Conservation (phyloP, 148 eudicot species). For the Silene conica region DNA sequence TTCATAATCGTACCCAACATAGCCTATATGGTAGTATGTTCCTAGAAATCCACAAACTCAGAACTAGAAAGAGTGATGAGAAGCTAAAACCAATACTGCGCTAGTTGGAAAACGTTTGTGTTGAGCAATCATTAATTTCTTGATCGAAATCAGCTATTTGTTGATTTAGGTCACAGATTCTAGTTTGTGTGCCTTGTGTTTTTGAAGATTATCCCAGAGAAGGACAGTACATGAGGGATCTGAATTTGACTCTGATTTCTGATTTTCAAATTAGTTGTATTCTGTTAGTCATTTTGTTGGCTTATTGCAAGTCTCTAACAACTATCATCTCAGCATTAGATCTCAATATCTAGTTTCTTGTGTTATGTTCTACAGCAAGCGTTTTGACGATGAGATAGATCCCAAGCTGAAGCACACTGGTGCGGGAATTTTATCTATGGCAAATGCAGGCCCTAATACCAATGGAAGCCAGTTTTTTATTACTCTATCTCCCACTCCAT, state of each 20-base stretch:
- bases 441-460: conserved; percentile 96
- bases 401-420: conserved; percentile 84
- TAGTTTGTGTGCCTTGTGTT: not conserved
- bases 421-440: conserved; percentile 94
- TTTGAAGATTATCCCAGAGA: not conserved
- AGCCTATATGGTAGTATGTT: no score
- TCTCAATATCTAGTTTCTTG: conserved; percentile 21
- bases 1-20: no score
- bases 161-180: not conserved
- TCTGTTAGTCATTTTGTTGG: not conserved
- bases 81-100: not conserved
- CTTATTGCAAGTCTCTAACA: no score
- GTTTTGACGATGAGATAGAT: conserved; percentile 81
- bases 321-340: not conserved
- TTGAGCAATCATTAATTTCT: no score
- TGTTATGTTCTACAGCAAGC: conserved; percentile 42
- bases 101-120: no score
- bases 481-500: conserved; percentile 74
- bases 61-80: not conserved
- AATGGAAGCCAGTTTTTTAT: conserved; percentile 96
- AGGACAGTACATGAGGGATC: not conserved
- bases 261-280: not conserved
- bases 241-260: not conserved
- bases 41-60: no score
- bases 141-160: not conserved